Conservation (phyloP, 1,139 yeast species). For the Pichia sp. region DNA sequence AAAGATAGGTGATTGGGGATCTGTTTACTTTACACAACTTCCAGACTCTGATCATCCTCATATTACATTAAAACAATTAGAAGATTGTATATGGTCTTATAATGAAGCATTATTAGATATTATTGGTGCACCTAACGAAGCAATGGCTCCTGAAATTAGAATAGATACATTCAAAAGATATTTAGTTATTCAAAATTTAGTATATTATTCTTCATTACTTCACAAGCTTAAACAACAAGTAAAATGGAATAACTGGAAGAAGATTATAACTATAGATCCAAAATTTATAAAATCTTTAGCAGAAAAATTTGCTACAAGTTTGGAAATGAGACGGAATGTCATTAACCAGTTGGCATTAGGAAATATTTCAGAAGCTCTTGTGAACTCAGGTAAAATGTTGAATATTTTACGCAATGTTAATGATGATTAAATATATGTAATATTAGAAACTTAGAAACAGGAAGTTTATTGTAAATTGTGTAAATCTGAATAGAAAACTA, state of each 20-base stretch:
- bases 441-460: too few species aligned
- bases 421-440: too few species aligned
- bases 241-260: too few species aligned
- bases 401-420: too few species aligned
- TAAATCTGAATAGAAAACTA: too few species aligned
- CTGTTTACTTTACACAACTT: conserved; percentile 23
- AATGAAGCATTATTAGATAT: conserved; percentile 19
- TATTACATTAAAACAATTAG: conserved; percentile 3
- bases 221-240: background rate
- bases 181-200: conserved; percentile 19
- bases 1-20: conserved; percentile 20
- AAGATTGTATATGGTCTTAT: conserved; percentile 24
- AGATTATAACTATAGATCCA: too few species aligned
- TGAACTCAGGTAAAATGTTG: too few species aligned
- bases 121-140: conserved; percentile 19
- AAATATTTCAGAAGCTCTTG: too few species aligned
- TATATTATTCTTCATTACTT: conserved; percentile 16
- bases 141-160: conserved; percentile 22
- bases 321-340: too few species aligned
- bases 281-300: background rate
- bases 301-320: background rate
- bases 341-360: too few species aligned
- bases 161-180: conserved; percentile 21
- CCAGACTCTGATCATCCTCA: background rate
- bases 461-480: too few species aligned